A percentile compares a stretch with the other conserved stretches of the same genome.
These are phyloP conservation scores for Acorus gramineus DNA, from an alignment of 106 monocot species.

Conservation along the genomic window DNA sequence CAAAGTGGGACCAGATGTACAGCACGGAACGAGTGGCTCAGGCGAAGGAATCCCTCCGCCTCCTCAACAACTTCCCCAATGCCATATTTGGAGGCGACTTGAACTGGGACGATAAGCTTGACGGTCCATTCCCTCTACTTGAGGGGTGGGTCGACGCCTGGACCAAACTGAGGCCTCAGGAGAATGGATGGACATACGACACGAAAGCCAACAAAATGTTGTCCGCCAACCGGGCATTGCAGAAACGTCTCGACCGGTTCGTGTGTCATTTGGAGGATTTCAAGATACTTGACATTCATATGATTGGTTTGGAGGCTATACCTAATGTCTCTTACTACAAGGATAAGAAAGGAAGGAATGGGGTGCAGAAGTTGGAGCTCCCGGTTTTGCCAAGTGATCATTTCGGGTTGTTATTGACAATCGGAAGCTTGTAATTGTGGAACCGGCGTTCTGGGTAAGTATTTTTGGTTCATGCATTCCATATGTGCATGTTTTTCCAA, in stretches of 20 bases:
- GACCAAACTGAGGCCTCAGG: slow-evolving; percentile 27
- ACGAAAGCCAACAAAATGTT: slow-evolving; percentile 23
- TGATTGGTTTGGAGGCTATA: too few relatives aligned
- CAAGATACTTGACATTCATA: too few relatives aligned
- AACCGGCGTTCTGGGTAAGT: too few relatives aligned
- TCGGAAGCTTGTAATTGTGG: neutral
- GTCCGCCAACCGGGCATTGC: too few relatives aligned
- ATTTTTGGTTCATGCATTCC: too few relatives aligned
- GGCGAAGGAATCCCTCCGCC: slow-evolving; percentile 13
- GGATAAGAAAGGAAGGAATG: slow-evolving; percentile 20
- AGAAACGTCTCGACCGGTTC: too few relatives aligned
- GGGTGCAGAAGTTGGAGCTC: slow-evolving; percentile 14
- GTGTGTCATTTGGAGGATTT: too few relatives aligned
- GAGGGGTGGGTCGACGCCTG: slow-evolving; percentile 65
- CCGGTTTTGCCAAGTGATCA: slow-evolving; percentile 64
- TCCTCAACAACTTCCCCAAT: slow-evolving; percentile 2
- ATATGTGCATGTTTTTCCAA: too few relatives aligned
- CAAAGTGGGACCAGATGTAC: slow-evolving; percentile 34
- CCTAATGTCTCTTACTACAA: slow-evolving; percentile 28
- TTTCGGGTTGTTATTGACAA: slow-evolving; percentile 36
- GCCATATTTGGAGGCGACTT: slow-evolving; percentile 7
- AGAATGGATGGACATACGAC: slow-evolving; percentile 62
- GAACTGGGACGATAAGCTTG: neutral
- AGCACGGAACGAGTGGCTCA: slow-evolving; percentile 16
- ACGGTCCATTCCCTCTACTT: slow-evolving; percentile 30